Evolutionary conservation across 257 asterid genomes (phyloP).

Genomic region (Primulina tabacum): DNA sequence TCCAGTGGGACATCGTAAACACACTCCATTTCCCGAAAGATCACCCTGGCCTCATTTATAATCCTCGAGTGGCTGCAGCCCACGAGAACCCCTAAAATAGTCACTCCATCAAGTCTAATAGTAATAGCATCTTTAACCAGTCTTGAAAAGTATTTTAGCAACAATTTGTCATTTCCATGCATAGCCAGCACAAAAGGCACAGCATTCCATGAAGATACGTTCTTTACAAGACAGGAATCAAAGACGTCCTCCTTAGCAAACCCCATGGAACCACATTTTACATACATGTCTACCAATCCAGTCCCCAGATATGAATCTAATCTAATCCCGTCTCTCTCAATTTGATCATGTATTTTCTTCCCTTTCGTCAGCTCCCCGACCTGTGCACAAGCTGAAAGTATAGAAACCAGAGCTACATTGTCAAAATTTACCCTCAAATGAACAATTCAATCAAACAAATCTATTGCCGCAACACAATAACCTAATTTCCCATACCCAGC

Average conservation of each 20-base stretch:
- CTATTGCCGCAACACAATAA: constrained; percentile 50
- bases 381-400: constrained; percentile 80
- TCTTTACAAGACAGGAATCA: constrained; percentile 34
- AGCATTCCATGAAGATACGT: constrained; percentile 73
- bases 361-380: constrained; percentile 67
- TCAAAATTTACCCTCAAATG: constrained; percentile 33
- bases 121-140: constrained; percentile 46
- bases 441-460: constrained; percentile 57
- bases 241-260: constrained; percentile 56
- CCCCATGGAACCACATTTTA: constrained; percentile 72
- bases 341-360: constrained; percentile 43
- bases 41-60: constrained; percentile 44
- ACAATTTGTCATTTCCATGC: constrained; percentile 52
- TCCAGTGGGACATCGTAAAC: constrained; percentile 56
- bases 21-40: constrained; percentile 63
- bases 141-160: constrained; percentile 52
- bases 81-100: constrained; percentile 59
- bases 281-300: constrained; percentile 72
- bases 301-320: constrained; percentile 66
- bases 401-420: constrained; percentile 61
- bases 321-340: constrained; percentile 31
- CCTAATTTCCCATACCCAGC: constrained; percentile 68
- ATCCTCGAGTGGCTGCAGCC: constrained; percentile 93
- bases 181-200: constrained; percentile 75
- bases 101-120: constrained; percentile 61